phyloP scores from a whole-genome alignment of 768 basidiomycete genomes.

The Tephrocybe rancida region DNA sequence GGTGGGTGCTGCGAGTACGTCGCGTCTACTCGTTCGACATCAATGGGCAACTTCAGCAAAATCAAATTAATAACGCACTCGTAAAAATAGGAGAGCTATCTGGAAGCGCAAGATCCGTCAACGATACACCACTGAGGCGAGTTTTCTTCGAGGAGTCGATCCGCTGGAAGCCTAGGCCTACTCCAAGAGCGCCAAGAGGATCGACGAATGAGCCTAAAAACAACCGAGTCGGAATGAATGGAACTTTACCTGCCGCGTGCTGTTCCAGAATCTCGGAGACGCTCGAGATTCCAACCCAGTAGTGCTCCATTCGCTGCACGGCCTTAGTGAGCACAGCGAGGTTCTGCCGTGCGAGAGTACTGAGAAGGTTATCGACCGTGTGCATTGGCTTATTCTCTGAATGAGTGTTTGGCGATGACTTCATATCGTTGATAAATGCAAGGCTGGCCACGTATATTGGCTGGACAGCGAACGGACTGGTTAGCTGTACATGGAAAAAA shows the following conservation, averaged over 20 bases:
- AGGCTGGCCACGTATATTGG: constrained; percentile 16
- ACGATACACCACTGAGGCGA: background rate
- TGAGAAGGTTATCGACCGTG: constrained; percentile 14
- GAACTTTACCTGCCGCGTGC: constrained; percentile 12
- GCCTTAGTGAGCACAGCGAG: constrained; percentile 16
- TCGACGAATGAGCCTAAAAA: background rate
- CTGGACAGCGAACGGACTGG: constrained; percentile 17
- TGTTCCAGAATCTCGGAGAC: constrained; percentile 14
- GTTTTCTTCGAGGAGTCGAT: constrained; percentile 8
- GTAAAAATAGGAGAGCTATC: constrained; percentile 9
- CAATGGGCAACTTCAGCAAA: background rate
- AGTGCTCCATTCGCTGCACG: constrained; percentile 17
- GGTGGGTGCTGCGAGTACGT: constrained; percentile 1
- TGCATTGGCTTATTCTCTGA: constrained; percentile 11
- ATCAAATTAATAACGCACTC: constrained; percentile 2
- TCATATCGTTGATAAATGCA: constrained; percentile 17
- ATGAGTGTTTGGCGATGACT: background rate
- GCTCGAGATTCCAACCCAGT: constrained; percentile 16
- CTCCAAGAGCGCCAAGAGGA: background rate
- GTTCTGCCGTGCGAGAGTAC: constrained; percentile 16
- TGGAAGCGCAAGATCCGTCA: constrained; percentile 4
- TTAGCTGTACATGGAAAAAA: constrained; percentile 10
- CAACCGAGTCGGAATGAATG: background rate
- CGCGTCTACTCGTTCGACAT: background rate
- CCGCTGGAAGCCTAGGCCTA: constrained; percentile 15